These are phyloP conservation scores for Mycena latifolia DNA, from an alignment of 768 basidiomycete genomes.

Conservation along the genomic window DNA sequence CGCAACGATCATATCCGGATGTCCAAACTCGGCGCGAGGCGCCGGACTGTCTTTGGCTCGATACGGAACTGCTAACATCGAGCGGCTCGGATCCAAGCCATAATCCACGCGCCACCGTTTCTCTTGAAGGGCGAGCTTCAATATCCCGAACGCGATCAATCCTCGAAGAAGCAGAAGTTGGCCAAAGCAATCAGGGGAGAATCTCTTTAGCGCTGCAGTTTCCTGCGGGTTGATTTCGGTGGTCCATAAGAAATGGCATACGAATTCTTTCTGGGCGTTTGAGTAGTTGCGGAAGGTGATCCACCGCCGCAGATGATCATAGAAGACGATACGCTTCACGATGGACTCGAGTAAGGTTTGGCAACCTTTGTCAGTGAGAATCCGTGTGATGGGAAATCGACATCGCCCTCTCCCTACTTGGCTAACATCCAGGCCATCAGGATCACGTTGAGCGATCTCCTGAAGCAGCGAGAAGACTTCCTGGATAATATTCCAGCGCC, in stretches of 20 bases:
- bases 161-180: constrained; percentile 59
- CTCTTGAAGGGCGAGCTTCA: constrained; percentile 52
- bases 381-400: not conserved
- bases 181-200: not conserved
- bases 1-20: constrained; percentile 61
- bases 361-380: not conserved
- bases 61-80: constrained; percentile 65
- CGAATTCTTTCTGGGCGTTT: not conserved
- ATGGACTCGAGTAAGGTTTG: not conserved
- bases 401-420: not conserved
- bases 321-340: not conserved
- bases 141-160: constrained; percentile 55
- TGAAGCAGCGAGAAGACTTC: constrained; percentile 48
- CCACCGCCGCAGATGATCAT: not conserved
- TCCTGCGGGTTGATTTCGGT: not conserved
- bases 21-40: constrained; percentile 62
- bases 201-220: constrained; percentile 21
- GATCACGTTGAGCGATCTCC: constrained; percentile 33
- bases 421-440: constrained; percentile 39
- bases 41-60: constrained; percentile 65
- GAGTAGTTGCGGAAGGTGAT: not conserved
- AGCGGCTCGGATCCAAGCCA: constrained; percentile 56
- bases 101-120: constrained; percentile 67
- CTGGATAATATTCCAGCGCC: constrained; percentile 58
- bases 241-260: too few relatives aligned